A percentile compares a stretch with the other conserved stretches of the same genome.
Evolutionary conservation across 2,329 filamentous ascomycete species (phyloP).

Genomic region (Clarireedia monteithiana): DNA sequence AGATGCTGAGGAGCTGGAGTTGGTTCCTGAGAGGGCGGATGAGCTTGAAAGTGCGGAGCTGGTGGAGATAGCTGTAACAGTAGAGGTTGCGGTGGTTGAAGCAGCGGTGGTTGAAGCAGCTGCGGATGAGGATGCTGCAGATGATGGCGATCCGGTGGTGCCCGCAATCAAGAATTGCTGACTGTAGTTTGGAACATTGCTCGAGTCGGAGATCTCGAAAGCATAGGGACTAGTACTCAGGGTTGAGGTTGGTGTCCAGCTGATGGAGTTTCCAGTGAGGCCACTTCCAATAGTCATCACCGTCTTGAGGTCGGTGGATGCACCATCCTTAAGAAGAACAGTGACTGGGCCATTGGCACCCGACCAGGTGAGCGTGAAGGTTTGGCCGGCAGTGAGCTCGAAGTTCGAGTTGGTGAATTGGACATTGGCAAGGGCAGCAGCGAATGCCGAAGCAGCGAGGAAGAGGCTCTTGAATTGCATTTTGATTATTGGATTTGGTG

Average conservation of each 20-base stretch:
- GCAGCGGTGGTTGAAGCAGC: slow-evolving; percentile 6
- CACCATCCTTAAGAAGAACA: slow-evolving; percentile 23
- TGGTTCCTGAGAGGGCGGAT: not conserved
- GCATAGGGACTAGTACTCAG: slow-evolving; percentile 19
- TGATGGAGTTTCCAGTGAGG: slow-evolving; percentile 14
- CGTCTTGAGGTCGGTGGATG: slow-evolving; percentile 16
- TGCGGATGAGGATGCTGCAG: slow-evolving; percentile 11
- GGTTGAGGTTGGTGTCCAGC: slow-evolving; percentile 18
- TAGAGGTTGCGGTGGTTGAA: slow-evolving; percentile 7
- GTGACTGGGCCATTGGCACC: slow-evolving; percentile 22
- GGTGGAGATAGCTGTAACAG: slow-evolving; percentile 6
- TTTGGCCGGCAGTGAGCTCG: slow-evolving; percentile 16
- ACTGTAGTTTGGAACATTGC: slow-evolving; percentile 20
- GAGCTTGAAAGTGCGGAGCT: not conserved
- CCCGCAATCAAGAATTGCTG: slow-evolving; percentile 22
- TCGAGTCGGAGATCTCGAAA: slow-evolving; percentile 21
- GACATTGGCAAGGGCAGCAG: slow-evolving; percentile 15
- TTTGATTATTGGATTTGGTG: slow-evolving; percentile 7
- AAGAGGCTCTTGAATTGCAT: slow-evolving; percentile 27
- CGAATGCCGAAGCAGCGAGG: slow-evolving; percentile 17
- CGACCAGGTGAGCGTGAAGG: slow-evolving; percentile 25
- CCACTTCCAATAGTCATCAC: slow-evolving; percentile 25
- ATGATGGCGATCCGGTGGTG: slow-evolving; percentile 2
- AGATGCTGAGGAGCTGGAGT: not conserved
- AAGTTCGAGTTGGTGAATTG: slow-evolving; percentile 24